A percentile compares a stretch with the other conserved stretches of the same genome.
These are phyloP conservation scores for Candida vartiovaarae DNA, from an alignment of 805 yeast genomes.

Conservation along the genomic window DNA sequence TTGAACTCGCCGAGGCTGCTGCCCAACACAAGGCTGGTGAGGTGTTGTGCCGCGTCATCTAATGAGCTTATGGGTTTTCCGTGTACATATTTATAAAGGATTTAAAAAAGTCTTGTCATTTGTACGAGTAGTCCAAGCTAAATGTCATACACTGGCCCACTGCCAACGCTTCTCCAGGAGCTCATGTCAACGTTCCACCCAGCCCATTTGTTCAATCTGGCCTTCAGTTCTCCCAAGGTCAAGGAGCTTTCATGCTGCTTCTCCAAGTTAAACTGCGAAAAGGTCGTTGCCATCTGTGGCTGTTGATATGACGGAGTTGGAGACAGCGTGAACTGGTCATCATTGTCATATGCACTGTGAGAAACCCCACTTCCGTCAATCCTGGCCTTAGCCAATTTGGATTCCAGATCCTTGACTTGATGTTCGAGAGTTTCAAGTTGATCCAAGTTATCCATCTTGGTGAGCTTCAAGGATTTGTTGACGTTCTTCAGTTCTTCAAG, in stretches of 20 bases:
- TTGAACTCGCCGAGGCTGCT: constrained; percentile 85
- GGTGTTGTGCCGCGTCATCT: constrained; percentile 64
- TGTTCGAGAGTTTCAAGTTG: constrained; percentile 26
- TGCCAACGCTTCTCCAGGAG: constrained; percentile 65
- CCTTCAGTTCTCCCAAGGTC: constrained; percentile 44
- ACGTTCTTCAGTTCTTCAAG: constrained; percentile 30
- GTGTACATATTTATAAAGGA: constrained; percentile 3
- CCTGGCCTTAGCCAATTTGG: constrained; percentile 16
- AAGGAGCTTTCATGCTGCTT: constrained; percentile 21
- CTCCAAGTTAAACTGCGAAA: constrained; percentile 14
- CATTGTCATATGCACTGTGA: constrained; percentile 17
- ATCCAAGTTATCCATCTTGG: constrained; percentile 30
- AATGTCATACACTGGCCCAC: constrained; percentile 38
- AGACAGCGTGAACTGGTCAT: constrained; percentile 14
- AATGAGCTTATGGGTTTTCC: constrained; percentile 4
- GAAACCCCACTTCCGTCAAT: constrained; percentile 18
- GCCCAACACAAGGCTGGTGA: constrained; percentile 65
- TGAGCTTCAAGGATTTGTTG: constrained; percentile 29
- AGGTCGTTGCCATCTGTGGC: constrained; percentile 4
- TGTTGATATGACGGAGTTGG: constrained; percentile 19
- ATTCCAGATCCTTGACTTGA: constrained; percentile 21
- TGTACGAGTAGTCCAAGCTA: neutral
- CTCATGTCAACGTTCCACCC: constrained; percentile 87
- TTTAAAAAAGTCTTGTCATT: neutral
- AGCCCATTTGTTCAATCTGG: constrained; percentile 64